These are phyloP conservation scores for Phytophthora pisi DNA, from an alignment of 352 stramenopile genomes.

Conservation along the genomic window DNA sequence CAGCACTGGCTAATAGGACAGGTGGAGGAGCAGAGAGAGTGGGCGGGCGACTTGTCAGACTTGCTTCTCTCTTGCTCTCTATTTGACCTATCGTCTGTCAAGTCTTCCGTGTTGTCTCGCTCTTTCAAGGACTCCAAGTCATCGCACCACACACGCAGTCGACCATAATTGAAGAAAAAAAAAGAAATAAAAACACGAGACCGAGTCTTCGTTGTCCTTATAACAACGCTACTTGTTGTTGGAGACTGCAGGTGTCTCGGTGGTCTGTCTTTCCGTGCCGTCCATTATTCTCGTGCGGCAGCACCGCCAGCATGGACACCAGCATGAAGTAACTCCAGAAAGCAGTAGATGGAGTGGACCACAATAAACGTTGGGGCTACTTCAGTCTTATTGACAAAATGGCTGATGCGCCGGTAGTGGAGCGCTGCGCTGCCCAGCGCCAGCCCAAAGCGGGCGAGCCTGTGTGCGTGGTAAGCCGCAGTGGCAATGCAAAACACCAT, in stretches of 20 bases:
- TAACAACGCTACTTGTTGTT: not conserved
- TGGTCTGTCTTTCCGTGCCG: not conserved
- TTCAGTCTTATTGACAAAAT: slow-evolving; percentile 5
- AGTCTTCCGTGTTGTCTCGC: slow-evolving; percentile 10
- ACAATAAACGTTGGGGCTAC: not conserved
- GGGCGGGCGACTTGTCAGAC: not conserved
- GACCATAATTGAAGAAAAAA: slow-evolving; percentile 15
- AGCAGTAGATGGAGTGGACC: not conserved
- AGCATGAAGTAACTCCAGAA: slow-evolving; percentile 13
- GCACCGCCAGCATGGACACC: slow-evolving; percentile 46
- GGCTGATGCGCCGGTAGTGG: slow-evolving; percentile 30
- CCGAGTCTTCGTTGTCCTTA: slow-evolving; percentile 25
- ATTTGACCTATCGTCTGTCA: not conserved
- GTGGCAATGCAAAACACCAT: not conserved
- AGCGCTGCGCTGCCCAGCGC: slow-evolving; percentile 40
- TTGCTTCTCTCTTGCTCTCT: not conserved
- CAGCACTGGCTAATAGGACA: not conserved
- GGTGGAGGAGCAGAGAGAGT: not conserved
- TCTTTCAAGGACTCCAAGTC: slow-evolving; percentile 3
- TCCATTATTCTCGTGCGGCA: slow-evolving; percentile 55
- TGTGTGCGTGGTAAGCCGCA: slow-evolving; percentile 46
- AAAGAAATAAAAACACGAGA: slow-evolving; percentile 30
- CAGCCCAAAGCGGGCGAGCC: slow-evolving; percentile 39
- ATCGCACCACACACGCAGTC: not conserved
- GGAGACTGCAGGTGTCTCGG: not conserved